Evolutionary conservation across 345 rosid species (phyloP).

Genomic region (Eucalyptus polybractea): DNA sequence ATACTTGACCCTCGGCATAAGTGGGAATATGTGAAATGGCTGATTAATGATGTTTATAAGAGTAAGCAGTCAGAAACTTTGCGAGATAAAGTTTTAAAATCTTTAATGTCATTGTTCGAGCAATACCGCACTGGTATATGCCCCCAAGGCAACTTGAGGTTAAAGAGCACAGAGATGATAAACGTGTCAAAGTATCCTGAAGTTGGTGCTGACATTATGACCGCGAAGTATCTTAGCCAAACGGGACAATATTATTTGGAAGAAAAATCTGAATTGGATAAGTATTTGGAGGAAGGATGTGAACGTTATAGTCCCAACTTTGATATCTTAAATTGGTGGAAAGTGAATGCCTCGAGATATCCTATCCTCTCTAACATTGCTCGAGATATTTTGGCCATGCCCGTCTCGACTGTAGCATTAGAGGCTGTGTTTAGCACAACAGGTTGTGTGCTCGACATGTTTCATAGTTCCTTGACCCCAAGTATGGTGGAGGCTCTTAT

Average conservation of each 20-base stretch:
- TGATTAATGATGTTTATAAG: not conserved
- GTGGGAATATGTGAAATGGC: not conserved
- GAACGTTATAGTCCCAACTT: not conserved
- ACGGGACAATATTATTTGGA: not conserved
- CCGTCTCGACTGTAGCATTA: not conserved
- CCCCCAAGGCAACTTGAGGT: not conserved
- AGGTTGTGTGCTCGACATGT: not conserved
- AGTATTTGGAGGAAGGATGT: not conserved
- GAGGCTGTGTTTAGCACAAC: not conserved
- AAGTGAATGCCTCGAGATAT: not conserved
- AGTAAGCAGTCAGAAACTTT: not conserved
- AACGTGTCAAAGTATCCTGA: not conserved
- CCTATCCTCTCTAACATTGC: not conserved
- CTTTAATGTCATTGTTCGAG: not conserved
- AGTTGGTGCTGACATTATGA: not conserved
- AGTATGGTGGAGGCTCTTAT: not conserved
- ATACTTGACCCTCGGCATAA: not conserved
- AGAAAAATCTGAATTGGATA: not conserved
- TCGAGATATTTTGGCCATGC: not conserved
- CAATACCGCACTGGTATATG: not conserved
- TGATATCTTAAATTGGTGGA: not conserved
- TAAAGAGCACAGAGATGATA: too few relatives aligned
- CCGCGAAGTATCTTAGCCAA: not conserved
- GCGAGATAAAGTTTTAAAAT: not conserved
- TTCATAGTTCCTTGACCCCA: constrained; percentile 1